Percentiles rank a stretch among this genome's conserved stretches.
Evolutionary conservation across 371 early-diverging fungal species (phyloP).

Genomic region (Coemansia sp.): DNA sequence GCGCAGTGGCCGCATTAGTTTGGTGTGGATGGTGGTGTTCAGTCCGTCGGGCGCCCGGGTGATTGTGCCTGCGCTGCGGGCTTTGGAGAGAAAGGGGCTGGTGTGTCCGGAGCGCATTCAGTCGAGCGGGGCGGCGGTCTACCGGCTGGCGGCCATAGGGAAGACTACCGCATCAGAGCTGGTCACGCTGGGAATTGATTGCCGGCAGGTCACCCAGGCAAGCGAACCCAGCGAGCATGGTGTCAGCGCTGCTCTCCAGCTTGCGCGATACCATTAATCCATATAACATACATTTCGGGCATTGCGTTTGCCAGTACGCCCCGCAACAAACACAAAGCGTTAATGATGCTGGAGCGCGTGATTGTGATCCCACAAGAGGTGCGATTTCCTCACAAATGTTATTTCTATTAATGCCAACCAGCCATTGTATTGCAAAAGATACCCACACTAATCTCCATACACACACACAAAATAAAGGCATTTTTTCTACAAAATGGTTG

Average conservation of each 20-base stretch:
- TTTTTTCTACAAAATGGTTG: conserved; percentile 25
- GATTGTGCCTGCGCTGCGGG: background rate
- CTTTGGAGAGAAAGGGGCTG: background rate
- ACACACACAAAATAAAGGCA: too few relatives aligned
- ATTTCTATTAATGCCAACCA: too few relatives aligned
- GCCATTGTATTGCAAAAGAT: too few relatives aligned
- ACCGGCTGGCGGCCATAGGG: conserved; percentile 1
- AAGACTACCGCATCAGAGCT: background rate
- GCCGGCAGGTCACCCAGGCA: background rate
- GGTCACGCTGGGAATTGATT: background rate
- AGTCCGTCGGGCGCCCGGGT: conserved; percentile 5
- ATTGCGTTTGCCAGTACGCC: too few relatives aligned
- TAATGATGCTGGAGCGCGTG: too few relatives aligned
- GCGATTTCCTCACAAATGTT: too few relatives aligned
- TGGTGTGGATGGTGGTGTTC: conserved; percentile 1
- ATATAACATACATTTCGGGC: too few relatives aligned
- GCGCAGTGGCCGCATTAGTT: background rate
- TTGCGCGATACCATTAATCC: too few relatives aligned
- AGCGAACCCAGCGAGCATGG: background rate
- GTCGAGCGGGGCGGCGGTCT: background rate
- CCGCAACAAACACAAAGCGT: too few relatives aligned
- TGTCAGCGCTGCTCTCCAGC: too few relatives aligned
- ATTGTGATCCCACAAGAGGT: too few relatives aligned
- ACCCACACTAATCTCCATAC: too few relatives aligned
- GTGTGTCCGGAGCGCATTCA: background rate